These are phyloP conservation scores for Trichoderma guizhouense DNA, from an alignment of 2,329 filamentous ascomycete species.

Conservation along the genomic window DNA sequence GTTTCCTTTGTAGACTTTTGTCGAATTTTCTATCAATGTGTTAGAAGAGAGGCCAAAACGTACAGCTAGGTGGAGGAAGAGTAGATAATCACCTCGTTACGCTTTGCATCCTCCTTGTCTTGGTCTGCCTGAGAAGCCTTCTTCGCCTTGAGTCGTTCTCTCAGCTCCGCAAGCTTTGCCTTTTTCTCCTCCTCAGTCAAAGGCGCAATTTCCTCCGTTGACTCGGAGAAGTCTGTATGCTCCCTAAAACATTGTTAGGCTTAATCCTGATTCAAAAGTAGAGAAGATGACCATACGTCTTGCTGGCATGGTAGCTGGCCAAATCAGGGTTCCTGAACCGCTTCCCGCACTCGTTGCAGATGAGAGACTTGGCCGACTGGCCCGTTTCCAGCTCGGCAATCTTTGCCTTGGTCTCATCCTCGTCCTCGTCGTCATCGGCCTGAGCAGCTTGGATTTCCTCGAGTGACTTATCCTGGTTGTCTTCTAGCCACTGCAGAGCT, in stretches of 20 bases:
- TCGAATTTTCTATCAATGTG: slow-evolving; percentile 57
- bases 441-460: slow-evolving; percentile 71
- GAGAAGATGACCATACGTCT: slow-evolving; percentile 56
- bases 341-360: slow-evolving; percentile 95
- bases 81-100: slow-evolving; percentile 65
- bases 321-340: slow-evolving; percentile 77
- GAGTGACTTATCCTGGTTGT: slow-evolving; percentile 81
- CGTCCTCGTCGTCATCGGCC: slow-evolving; percentile 48
- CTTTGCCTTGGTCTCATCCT: slow-evolving; percentile 49
- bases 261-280: neutral
- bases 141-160: slow-evolving; percentile 69
- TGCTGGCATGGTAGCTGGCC: slow-evolving; percentile 86
- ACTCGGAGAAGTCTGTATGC: slow-evolving; percentile 89
- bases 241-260: slow-evolving; percentile 47
- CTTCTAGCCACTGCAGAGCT: slow-evolving; percentile 91
- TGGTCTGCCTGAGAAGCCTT: slow-evolving; percentile 62
- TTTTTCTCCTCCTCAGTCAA: slow-evolving; percentile 91
- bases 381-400: slow-evolving; percentile 66
- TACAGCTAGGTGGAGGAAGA: neutral
- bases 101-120: slow-evolving; percentile 78
- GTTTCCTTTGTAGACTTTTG: slow-evolving; percentile 85
- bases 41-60: neutral
- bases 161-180: slow-evolving; percentile 71
- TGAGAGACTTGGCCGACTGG: slow-evolving; percentile 71
- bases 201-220: slow-evolving; percentile 85